These are phyloP conservation scores for Chytridium lagenaria DNA, from an alignment of 371 early-diverging fungal genomes.

Conservation along the genomic window DNA sequence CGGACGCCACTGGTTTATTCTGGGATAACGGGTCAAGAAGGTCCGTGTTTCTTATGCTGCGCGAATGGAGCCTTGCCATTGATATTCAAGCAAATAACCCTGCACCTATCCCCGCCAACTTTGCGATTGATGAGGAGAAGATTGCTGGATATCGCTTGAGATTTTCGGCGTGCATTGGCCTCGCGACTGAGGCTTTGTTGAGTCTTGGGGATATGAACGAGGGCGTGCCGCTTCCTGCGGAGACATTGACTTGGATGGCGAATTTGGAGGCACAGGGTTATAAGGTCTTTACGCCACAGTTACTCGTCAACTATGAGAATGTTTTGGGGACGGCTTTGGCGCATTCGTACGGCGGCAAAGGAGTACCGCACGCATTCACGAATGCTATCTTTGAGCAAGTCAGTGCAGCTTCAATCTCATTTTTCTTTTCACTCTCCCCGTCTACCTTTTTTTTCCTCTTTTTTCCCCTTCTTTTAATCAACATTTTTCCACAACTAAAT, in stretches of 20 bases:
- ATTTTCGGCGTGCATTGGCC: slow-evolving; percentile 41
- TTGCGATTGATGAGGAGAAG: slow-evolving; percentile 26
- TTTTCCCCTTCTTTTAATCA: too few relatives aligned
- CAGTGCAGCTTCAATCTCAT: too few relatives aligned
- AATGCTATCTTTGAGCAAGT: slow-evolving; percentile 38
- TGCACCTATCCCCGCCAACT: slow-evolving; percentile 11
- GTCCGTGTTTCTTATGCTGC: slow-evolving; percentile 19
- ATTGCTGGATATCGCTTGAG: slow-evolving; percentile 24
- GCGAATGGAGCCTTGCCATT: slow-evolving; percentile 27
- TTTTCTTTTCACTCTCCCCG: background rate
- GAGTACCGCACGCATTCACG: slow-evolving; percentile 25
- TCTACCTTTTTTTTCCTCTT: slow-evolving; percentile 38
- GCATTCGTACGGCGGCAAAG: slow-evolving; percentile 43
- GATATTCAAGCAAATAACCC: slow-evolving; percentile 18
- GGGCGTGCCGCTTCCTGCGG: slow-evolving; percentile 38
- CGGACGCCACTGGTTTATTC: slow-evolving; percentile 24
- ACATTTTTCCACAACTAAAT: too few relatives aligned
- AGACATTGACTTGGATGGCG: slow-evolving; percentile 46
- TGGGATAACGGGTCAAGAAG: slow-evolving; percentile 30
- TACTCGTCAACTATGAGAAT: slow-evolving; percentile 52
- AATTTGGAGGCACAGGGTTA: slow-evolving; percentile 44
- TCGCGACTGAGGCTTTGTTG: slow-evolving; percentile 47
- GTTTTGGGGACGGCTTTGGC: slow-evolving; percentile 54
- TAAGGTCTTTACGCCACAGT: slow-evolving; percentile 48
- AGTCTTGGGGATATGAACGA: slow-evolving; percentile 45